phyloP scores from a whole-genome alignment of 441 rosid genomes.

The Arabidopsis lyrata region DNA sequence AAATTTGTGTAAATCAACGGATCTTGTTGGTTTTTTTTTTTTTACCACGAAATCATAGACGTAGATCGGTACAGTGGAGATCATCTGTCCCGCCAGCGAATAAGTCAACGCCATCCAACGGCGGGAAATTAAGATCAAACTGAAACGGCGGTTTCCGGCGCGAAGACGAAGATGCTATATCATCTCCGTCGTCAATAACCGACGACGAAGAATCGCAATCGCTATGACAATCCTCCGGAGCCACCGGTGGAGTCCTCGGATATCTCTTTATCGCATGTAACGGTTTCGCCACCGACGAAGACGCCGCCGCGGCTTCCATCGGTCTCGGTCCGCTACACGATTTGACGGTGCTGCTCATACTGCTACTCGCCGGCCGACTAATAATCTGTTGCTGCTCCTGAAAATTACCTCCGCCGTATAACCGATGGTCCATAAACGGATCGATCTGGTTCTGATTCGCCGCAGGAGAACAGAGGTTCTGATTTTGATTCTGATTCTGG shows the following conservation, averaged over 20 bases:
- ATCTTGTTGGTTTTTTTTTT: not conserved
- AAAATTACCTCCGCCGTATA: conserved; percentile 47
- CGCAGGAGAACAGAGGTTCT: conserved; percentile 37
- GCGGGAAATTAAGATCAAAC: conserved; percentile 94
- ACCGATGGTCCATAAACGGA: conserved; percentile 58
- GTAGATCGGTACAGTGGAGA: conserved; percentile 75
- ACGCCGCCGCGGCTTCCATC: conserved; percentile 28
- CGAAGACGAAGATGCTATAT: conserved; percentile 49
- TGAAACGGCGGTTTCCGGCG: conserved; percentile 47
- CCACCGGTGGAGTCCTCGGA: conserved; percentile 65
- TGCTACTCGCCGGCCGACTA: conserved; percentile 82
- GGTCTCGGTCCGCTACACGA: conserved; percentile 85
- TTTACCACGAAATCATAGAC: conserved; percentile 64
- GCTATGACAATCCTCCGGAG: conserved; percentile 84
- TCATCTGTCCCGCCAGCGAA: conserved; percentile 54
- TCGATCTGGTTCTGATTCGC: conserved; percentile 45
- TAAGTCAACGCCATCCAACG: conserved; percentile 71
- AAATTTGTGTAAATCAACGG: conserved; percentile 28
- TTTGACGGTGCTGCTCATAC: conserved; percentile 97
- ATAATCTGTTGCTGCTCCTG: conserved; percentile 41
- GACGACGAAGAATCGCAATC: conserved; percentile 97
- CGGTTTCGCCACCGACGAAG: conserved; percentile 40
- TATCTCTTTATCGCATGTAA: conserved; percentile 48
- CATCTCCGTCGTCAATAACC: conserved; percentile 73
- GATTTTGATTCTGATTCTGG: conserved; percentile 38